These are phyloP conservation scores for Neopestalotiopsis sp. DNA, from an alignment of 2,329 filamentous ascomycete genomes.

Conservation along the genomic window DNA sequence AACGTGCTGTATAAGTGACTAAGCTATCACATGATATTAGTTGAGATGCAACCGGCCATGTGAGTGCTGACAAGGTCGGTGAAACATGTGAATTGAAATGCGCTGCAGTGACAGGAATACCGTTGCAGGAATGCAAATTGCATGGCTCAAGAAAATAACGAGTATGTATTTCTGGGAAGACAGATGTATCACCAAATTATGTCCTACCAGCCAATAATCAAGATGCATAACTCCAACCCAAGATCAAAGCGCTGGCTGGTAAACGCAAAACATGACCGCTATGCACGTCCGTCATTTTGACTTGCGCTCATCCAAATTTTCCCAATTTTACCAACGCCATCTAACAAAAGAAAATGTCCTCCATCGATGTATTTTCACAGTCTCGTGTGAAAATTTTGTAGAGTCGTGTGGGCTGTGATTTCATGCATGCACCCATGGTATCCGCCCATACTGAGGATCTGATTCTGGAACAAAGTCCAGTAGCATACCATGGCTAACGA, in stretches of 20 bases:
- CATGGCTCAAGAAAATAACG: background rate
- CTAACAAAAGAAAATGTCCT: background rate
- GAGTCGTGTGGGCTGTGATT: background rate
- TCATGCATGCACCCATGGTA: constrained; percentile 4
- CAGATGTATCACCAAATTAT: background rate
- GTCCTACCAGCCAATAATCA: background rate
- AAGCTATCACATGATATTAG: no score
- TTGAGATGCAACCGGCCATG: no score
- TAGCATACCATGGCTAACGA: background rate
- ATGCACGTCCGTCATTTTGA: background rate
- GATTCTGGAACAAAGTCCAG: background rate
- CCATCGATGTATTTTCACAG: background rate
- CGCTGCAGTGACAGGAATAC: no score
- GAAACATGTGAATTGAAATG: no score
- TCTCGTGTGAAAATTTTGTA: no score
- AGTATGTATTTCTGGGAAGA: background rate
- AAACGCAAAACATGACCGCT: background rate
- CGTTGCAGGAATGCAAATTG: no score
- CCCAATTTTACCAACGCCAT: background rate
- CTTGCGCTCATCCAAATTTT: background rate
- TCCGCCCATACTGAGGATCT: background rate
- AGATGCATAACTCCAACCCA: background rate
- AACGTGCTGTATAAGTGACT: background rate
- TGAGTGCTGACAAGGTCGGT: no score
- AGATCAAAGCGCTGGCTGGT: background rate